Percentiles rank a stretch among this genome's conserved stretches.
These are phyloP conservation scores for Botryotinia globosa DNA, from an alignment of 2,329 filamentous ascomycete species.

Conservation along the genomic window DNA sequence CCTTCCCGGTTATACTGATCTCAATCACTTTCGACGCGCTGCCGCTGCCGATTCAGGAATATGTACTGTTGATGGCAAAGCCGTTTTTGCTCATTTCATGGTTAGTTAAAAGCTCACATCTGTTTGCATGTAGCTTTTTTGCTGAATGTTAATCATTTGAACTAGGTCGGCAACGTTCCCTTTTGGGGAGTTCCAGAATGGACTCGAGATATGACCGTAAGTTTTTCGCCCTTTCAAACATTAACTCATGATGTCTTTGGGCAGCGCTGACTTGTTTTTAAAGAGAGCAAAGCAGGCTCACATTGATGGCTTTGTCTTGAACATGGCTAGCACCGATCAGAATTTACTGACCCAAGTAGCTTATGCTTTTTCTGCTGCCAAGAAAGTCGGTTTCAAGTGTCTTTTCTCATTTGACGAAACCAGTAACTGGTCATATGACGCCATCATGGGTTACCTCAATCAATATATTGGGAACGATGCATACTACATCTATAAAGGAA, in stretches of 20 bases:
- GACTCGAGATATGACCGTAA: not conserved
- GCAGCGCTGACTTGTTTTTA: not conserved
- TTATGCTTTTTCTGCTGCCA: not conserved
- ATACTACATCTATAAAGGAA: not conserved
- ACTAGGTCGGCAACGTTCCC: constrained; percentile 1
- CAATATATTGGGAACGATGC: not conserved
- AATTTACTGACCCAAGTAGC: not conserved
- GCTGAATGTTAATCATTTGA: not conserved
- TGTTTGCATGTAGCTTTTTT: not conserved
- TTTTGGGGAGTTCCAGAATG: not conserved
- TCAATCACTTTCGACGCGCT: not conserved
- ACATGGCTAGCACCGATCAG: not conserved
- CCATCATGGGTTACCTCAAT: not conserved
- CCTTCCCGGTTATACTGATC: not conserved
- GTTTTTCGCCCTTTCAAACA: not conserved
- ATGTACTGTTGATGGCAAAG: not conserved
- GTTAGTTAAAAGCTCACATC: not conserved
- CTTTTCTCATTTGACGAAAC: constrained; percentile 1
- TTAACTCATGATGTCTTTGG: not conserved
- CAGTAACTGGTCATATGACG: not conserved
- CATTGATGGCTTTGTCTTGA: not conserved
- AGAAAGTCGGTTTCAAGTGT: not conserved
- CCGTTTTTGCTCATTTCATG: constrained; percentile 13
- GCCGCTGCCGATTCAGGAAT: not conserved
- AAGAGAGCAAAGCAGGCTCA: not conserved